Evolutionary conservation across 2,329 filamentous ascomycete species (phyloP).

Genomic region (Tolypocladium tundrense): DNA sequence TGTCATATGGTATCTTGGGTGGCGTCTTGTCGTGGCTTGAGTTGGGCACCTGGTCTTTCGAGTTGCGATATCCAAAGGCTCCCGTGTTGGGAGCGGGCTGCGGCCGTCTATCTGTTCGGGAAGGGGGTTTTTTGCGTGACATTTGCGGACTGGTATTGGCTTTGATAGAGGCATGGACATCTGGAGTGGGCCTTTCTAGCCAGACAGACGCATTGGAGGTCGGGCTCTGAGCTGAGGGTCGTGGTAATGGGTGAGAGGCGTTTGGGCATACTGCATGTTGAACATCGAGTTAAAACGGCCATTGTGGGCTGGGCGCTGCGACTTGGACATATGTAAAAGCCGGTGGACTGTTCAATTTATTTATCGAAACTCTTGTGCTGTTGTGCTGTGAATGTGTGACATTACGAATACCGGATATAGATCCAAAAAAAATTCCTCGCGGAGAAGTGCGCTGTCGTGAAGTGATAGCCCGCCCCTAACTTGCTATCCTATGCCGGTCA

Average conservation of each 20-base stretch:
- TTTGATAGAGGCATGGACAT: neutral
- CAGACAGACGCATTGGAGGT: neutral
- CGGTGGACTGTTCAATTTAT: neutral
- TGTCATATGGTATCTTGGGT: neutral
- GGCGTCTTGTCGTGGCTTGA: neutral
- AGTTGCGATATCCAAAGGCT: neutral
- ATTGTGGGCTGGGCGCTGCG: neutral
- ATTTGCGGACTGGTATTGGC: neutral
- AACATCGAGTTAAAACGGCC: neutral
- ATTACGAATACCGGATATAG: neutral
- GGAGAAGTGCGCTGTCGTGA: neutral
- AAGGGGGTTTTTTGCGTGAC: neutral
- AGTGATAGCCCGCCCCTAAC: neutral
- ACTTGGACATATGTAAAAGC: neutral
- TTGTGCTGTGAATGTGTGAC: too few species aligned
- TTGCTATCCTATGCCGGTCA: neutral
- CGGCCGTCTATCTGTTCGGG: neutral
- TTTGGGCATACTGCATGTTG: neutral
- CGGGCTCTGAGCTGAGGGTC: neutral
- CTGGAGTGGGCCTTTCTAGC: neutral
- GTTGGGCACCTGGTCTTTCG: neutral
- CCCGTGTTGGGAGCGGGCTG: neutral
- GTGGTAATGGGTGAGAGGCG: neutral
- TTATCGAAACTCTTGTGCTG: too few species aligned
- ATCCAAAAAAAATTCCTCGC: neutral